phyloP scores from a whole-genome alignment of 352 stramenopile genomes.

The Globisporangium splendens region DNA sequence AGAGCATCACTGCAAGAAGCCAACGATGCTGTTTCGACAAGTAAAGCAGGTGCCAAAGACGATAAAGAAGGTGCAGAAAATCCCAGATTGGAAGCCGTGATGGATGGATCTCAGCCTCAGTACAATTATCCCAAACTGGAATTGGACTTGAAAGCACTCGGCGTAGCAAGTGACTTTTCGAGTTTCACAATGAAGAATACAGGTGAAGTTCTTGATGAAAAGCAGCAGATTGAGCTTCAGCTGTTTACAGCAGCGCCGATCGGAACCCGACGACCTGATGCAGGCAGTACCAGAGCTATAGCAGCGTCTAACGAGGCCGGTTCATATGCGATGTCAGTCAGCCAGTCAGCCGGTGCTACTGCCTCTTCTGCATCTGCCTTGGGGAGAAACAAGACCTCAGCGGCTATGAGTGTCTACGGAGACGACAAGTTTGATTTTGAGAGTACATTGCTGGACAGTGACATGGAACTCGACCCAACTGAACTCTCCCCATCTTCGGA shows the following conservation, averaged over 20 bases:
- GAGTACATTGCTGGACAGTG: conserved; percentile 50
- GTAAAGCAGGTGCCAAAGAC: conserved; percentile 18
- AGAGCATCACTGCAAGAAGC: conserved; percentile 62
- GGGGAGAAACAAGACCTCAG: conserved; percentile 20
- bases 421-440: conserved; percentile 69
- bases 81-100: not conserved
- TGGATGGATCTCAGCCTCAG: conserved; percentile 19
- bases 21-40: conserved; percentile 43
- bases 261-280: conserved; percentile 60
- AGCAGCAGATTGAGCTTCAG: conserved; percentile 85
- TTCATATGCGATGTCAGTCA: conserved; percentile 18
- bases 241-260: conserved; percentile 85
- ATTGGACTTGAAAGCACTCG: conserved; percentile 60
- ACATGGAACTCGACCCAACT: conserved; percentile 65
- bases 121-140: conserved; percentile 44
- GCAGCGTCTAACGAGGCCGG: conserved; percentile 2
- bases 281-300: conserved; percentile 10
- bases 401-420: conserved; percentile 14
- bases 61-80: conserved; percentile 5
- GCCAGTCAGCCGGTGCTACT: conserved; percentile 17
- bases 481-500: conserved; percentile 78
- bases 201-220: conserved; percentile 73
- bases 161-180: conserved; percentile 46
- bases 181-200: conserved; percentile 52
- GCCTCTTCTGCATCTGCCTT: conserved; percentile 16